Conservation (phyloP, 2,329 filamentous ascomycete species). For the Colletotrichum sidae region DNA sequence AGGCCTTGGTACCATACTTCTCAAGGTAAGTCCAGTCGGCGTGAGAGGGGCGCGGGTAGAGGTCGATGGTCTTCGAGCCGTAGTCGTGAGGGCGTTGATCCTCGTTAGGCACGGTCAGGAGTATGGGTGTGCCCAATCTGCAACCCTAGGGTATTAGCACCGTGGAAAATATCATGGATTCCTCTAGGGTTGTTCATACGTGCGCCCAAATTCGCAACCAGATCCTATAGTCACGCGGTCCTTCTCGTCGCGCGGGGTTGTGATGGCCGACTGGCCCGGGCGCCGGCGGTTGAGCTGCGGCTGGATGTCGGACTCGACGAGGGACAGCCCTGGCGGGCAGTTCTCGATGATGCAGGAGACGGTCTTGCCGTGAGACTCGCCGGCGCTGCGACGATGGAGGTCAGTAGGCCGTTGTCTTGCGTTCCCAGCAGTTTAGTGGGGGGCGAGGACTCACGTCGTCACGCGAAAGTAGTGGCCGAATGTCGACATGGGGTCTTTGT, state of each 20-base stretch:
- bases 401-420: constrained; percentile 12
- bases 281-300: constrained; percentile 92
- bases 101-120: constrained; percentile 88
- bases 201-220: constrained; percentile 89
- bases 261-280: constrained; percentile 89
- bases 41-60: constrained; percentile 90
- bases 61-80: constrained; percentile 87
- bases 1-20: constrained; percentile 96
- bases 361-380: constrained; percentile 85
- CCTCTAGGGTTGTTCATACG: constrained; percentile 48
- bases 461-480: constrained; percentile 87
- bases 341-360: constrained; percentile 97
- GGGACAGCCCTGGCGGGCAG: constrained; percentile 85
- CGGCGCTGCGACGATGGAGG: constrained; percentile 49
- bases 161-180: constrained; percentile 39
- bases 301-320: constrained; percentile 90
- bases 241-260: constrained; percentile 92
- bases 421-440: constrained; percentile 9
- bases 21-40: constrained; percentile 97
- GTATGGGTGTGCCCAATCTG: constrained; percentile 81
- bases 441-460: constrained; percentile 73
- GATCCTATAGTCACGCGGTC: constrained; percentile 93
- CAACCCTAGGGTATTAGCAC: constrained; percentile 37
- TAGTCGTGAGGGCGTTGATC: constrained; percentile 95
- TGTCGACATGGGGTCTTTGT: constrained; percentile 76